Base-by-base conservation (phyloP, 352 stramenopile species). In the Phytophthora nicotianae region DNA sequence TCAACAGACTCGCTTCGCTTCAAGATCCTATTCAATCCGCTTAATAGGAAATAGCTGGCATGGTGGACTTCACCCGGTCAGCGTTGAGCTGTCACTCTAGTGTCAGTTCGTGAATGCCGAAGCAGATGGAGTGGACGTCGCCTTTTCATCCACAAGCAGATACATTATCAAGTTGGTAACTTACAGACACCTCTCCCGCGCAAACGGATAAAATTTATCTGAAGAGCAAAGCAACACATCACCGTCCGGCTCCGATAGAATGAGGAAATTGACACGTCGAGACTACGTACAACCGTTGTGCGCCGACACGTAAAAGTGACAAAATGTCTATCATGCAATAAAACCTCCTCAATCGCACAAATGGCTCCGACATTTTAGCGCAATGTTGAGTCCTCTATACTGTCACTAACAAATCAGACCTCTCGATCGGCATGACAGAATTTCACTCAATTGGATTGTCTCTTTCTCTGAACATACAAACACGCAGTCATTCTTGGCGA, bases 341-440 rank as follows among this genome's bases (percentile, higher is more conserved):
- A 35, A 24, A 47, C 33, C 21, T 16, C 42, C 20, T 0, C 13
- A 37, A 32, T 3, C 1, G 24, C 50, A 70, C 65, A 65, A 56
- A 42, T 14, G 29, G 48, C 29, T 37, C 13, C 17, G 38, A 52
- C 27, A 10, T 38, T 52, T 52, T 49, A 16, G 29, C 38, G 10
- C 26, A 0, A 1, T 24, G 3, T 29, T 8, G 35, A 48, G 3
- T 4, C 9, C n/a, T 64, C 19, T 8, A 55, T 59, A 64, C 32
- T 55, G 19, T 11, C 0, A 0, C 3, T 0, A 45, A 8, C 48
- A 70, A 70, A 70, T 72, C 58, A 72, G 63, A 72, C 63, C 63
- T 68, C 16, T 47, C 20, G 1, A n/a, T 40, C 2, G n/a, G 33
- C 55, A 70, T 70, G 26, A 3, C 16, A 8, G 3, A 38, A 55